Percentiles rank a stretch among this genome's conserved stretches.
Evolutionary conservation across 202 grass and related monocot species (phyloP).

Genomic region (Schoenoplectus triqueter): DNA sequence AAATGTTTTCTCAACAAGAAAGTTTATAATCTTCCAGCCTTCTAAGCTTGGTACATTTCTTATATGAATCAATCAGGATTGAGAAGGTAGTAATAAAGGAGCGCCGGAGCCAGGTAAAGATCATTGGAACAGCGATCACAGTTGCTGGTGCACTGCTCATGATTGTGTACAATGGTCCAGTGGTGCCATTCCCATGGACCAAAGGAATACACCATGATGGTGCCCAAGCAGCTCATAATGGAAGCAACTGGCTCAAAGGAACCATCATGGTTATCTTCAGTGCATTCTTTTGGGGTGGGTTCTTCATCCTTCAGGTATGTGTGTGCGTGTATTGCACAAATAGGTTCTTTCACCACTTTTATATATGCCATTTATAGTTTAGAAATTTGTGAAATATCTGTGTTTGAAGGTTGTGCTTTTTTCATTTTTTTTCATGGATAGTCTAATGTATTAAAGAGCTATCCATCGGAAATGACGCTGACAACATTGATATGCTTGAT

Average conservation of each 20-base stretch:
- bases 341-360: not conserved
- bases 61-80: conserved; percentile 48
- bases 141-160: conserved; percentile 85
- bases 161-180: conserved; percentile 81
- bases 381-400: not conserved
- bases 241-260: conserved; percentile 59
- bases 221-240: not conserved
- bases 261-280: conserved; percentile 59
- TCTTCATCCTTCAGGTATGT: conserved; percentile 89
- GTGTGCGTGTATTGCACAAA: not conserved
- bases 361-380: not conserved
- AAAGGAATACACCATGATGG: conserved; percentile 45
- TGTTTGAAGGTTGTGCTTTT: not conserved
- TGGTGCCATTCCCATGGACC: conserved; percentile 71
- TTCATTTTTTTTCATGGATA: conserved; percentile 24
- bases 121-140: conserved; percentile 58
- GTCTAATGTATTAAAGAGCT: conserved; percentile 65
- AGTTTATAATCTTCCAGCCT: not conserved
- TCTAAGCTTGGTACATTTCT: not conserved
- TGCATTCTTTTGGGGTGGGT: conserved; percentile 73
- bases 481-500: conserved; percentile 75
- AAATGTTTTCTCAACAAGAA: conserved; percentile 11
- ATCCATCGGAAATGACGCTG: conserved; percentile 78
- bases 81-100: conserved; percentile 71
- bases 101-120: conserved; percentile 81